These are phyloP conservation scores for cucumber (Cucumis sativus) DNA, from an alignment of 306 rosid species.

Conservation along the genomic window DNA sequence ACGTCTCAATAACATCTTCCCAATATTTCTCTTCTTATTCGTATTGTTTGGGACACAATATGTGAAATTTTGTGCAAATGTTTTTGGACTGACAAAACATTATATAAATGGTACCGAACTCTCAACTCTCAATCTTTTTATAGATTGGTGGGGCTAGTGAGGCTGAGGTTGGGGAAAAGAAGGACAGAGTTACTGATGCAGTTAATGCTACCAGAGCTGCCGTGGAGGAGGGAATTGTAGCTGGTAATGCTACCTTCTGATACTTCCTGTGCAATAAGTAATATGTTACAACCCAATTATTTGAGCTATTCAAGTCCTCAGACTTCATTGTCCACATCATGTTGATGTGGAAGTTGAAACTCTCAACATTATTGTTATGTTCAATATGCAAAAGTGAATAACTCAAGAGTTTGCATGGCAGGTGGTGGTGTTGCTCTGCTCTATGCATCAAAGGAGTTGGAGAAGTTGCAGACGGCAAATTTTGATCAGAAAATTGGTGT, in stretches of 20 bases:
- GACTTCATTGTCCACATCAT: not conserved
- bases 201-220: conserved; percentile 48
- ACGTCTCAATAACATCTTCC: not conserved
- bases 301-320: not conserved
- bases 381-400: not conserved
- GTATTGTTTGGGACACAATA: not conserved
- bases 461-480: conserved; percentile 32
- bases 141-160: conserved; percentile 46
- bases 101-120: not conserved
- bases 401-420: conserved; percentile 1
- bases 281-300: not conserved
- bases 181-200: conserved; percentile 50
- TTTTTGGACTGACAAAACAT: not conserved
- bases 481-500: conserved; percentile 50
- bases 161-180: conserved; percentile 40
- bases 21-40: not conserved
- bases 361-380: not conserved
- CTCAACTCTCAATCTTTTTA: not conserved
- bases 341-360: not conserved
- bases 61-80: not conserved
- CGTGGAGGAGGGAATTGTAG: conserved; percentile 47
- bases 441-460: conserved; percentile 40
- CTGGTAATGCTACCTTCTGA: conserved; percentile 17
- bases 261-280: not conserved
- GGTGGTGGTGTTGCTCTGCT: conserved; percentile 55